Base-by-base conservation (phyloP, 305 asterid species). In the Fraxinus nigra region DNA sequence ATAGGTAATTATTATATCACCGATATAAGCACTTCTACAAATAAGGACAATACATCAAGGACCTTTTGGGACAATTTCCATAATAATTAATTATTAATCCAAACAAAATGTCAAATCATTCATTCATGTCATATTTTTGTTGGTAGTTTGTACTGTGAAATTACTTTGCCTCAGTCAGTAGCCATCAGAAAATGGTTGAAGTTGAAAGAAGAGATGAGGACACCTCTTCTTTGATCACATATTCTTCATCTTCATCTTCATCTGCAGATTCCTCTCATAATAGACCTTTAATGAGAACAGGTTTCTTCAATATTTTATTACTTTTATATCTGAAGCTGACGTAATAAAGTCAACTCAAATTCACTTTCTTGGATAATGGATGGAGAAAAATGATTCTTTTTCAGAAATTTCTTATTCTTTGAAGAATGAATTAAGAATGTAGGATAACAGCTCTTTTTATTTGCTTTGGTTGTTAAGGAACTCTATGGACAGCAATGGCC, bases 401-500 rank as follows among this genome's bases (percentile, higher is more conserved):
- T 11, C 54, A 46, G 54, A 46, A 46, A 54, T 28, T 61, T 51
- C 0, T 51, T 51, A 5, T 51, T 51, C 20, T 46, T 46, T 2
- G 3, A 46, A 46, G 5, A 46, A 11, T 11, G 54, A 13, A 11
- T 46, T 46, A 46, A 46, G 54, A 46, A 46, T 51, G 59, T 4
- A 3, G 7, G 59, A 48, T 48, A 48, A 14, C 59, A 48, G 14
- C 24, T 3, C 43, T 37, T 32, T 70, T 1, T 8, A 13, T 78
- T 30, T 7, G 28, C 24, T 76, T 48, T 80, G 86, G 77, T 76
- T 82, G 74, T 86, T 83, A 77, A 88, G 98, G 98, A 83, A 92
- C 98, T 32, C 61, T 78, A 84, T 88, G 92, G 94, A 92, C 89
- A 8, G 95, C 92, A 4, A 59, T 69, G 8, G 93, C 92, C 2